Evolutionary conservation across 306 rosid species (phyloP), one percentile per base, ranked within the genome.

Genomic region (Adenanthera pavonina): DNA sequence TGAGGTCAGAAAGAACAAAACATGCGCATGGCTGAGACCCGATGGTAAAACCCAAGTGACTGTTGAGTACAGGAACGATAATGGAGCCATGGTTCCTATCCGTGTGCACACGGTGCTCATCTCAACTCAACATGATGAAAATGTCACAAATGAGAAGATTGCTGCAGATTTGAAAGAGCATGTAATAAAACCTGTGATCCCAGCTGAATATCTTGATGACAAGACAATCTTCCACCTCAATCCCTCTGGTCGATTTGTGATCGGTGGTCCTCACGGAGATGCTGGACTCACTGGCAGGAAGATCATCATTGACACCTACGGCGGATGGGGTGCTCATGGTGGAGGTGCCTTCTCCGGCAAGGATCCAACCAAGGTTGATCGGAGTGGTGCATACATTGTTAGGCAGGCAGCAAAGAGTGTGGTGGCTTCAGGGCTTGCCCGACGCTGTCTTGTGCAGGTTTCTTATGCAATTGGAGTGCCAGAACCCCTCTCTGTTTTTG

Each of bases 271-370:
- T 3, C 92, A 92, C 57, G 97, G 97, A 61, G 97, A 92, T 72
- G 97, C 97, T 8, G 97, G 97, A 3, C 97, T 92, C 74, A 92
- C 97, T 4, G 97, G 97, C 51, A 47, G 97, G 85, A 92, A 92
- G 89, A 92, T 92, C 79, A 92, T 90, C 12, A 92, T 92, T 0
- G 97, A 92, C 60, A 92, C 92, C 72, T 92, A 90, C 46, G 97
- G 97, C 3, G 93, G 97, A 25, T 92, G 94, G 94, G 97, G 97
- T 79, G 97, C 97, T 85, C 97, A 92, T 76, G 97, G 94, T 72
- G 94, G 97, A 72, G 94, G 97, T 82, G 94, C 94, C 51, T 92
- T 92, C 87, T 92, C 92, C 0, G 97, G 97, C 44, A 92, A 90
- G 89, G 97, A 92, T 57, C 94, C 97, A 57, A 92, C 97, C 81